These are phyloP conservation scores for Puccinia triticina DNA, from an alignment of 1,284 basidiomycete species.

Conservation along the genomic window DNA sequence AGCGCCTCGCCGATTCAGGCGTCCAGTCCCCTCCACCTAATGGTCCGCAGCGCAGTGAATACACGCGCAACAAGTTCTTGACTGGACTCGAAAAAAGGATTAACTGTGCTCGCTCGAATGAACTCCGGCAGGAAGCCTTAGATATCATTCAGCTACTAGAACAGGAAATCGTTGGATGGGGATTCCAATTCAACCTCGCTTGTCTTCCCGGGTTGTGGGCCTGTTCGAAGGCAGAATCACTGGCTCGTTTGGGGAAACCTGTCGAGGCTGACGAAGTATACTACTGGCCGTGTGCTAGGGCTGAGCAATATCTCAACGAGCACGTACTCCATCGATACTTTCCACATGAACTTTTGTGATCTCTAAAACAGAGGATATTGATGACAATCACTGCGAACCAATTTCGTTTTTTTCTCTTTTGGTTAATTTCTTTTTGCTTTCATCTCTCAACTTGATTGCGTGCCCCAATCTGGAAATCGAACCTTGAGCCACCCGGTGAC, in stretches of 20 bases:
- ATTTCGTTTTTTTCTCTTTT: background rate
- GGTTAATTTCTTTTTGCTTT: too few species aligned
- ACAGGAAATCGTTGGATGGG: background rate
- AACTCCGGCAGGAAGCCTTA: background rate
- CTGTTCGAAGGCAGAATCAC: constrained; percentile 24
- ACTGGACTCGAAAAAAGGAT: background rate
- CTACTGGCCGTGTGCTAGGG: background rate
- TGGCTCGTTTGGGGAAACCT: constrained; percentile 11
- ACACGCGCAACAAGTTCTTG: background rate
- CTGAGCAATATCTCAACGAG: too few species aligned
- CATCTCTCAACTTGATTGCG: too few species aligned
- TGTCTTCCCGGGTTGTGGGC: constrained; percentile 29
- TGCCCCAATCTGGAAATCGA: too few species aligned
- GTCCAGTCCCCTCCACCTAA: constrained; percentile 1
- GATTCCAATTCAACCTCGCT: background rate
- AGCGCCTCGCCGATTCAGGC: background rate
- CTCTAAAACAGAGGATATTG: too few species aligned
- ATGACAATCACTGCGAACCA: too few species aligned
- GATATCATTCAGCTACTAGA: background rate
- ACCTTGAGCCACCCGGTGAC: too few species aligned
- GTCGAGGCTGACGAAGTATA: background rate
- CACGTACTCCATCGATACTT: too few species aligned
- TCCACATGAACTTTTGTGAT: too few species aligned
- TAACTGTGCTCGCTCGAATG: background rate
- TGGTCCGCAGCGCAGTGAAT: background rate